Conservation (phyloP, 805 yeast genomes). For the Candida arabinofermentans region DNA sequence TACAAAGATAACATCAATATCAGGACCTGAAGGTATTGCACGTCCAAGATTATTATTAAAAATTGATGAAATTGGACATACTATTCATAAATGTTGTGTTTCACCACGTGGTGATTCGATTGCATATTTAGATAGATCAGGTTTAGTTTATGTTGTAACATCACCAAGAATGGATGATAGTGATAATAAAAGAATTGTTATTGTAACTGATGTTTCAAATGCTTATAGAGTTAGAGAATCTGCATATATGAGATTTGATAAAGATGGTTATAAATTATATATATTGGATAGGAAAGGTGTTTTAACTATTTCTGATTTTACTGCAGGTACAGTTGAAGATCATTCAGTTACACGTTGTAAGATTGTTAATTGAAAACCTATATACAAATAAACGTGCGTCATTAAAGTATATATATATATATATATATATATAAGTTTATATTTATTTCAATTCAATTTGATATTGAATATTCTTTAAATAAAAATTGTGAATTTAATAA, state of each 20-base stretch:
- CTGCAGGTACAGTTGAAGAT: conserved; percentile 76
- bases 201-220: conserved; percentile 74
- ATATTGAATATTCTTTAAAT: conserved; percentile 13
- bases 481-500: conserved; percentile 21
- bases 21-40: conserved; percentile 40
- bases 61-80: conserved; percentile 76
- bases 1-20: conserved; percentile 48
- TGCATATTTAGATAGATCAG: conserved; percentile 76
- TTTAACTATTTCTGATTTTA: conserved; percentile 77
- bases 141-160: conserved; percentile 65
- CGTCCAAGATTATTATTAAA: conserved; percentile 59
- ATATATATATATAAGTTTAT: too few relatives aligned
- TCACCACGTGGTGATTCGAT: conserved; percentile 87
- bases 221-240: conserved; percentile 70
- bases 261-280: conserved; percentile 76
- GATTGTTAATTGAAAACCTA: conserved; percentile 35
- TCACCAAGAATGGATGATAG: conserved; percentile 54
- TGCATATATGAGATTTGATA: conserved; percentile 74
- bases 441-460: too few relatives aligned
- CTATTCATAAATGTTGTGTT: conserved; percentile 67
- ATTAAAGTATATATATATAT: too few relatives aligned
- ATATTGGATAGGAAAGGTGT: conserved; percentile 79
- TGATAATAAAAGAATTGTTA: conserved; percentile 55
- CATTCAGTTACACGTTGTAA: conserved; percentile 65
- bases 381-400: neutral